Base-by-base conservation (phyloP, 257 asterid genomes). In the Forsythia suspensa region DNA sequence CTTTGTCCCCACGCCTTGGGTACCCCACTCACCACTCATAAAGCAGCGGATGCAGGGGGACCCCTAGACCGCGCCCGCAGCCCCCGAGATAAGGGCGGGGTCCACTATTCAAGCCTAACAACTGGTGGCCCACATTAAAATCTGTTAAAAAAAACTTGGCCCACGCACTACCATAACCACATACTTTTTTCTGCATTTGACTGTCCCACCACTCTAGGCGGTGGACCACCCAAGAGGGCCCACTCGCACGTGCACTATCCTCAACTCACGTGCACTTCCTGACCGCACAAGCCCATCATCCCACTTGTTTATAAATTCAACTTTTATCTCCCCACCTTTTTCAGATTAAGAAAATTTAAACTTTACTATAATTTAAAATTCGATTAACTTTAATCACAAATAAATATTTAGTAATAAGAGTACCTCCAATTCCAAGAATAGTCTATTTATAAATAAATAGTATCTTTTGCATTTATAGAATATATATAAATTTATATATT, bases 241-340 rank as follows among this genome's bases (percentile, higher is more conserved):
- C 84, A 76, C 71, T 5, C 4, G 52, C 87, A 82, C 87, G 88
- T 82, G 88, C 81, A n/a, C 37, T 12, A 48, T 24, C 68, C 77
- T 42, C 63, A 46, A 46, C 18, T 12, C 83, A 79, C 88, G 80
- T 77, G 85, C 75, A 41, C 38, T 6, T 46, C 59, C 57, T 72
- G 74, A 81, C 39, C 84, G 83, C 89, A 83, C 86, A 80, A 84
- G 82, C 57, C 76, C 65, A 37, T 79, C 52, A 41, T 51, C 76
- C 36, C 57, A 24, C 20, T 20, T 18, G 24, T 74, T 42, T 51
- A 4, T 44, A 10, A 3, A 20, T 74, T 36, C 65, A 74, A 52
- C 37, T 24, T 24, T 72, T 72, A 44, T 63, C 68, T n/a, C 36
- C 67, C 74, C 51, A 36, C 38, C 46, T 46, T 46, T 3, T 46